Conservation (phyloP, 2,329 filamentous ascomycete genomes). For the Paecilomyces formosus region DNA sequence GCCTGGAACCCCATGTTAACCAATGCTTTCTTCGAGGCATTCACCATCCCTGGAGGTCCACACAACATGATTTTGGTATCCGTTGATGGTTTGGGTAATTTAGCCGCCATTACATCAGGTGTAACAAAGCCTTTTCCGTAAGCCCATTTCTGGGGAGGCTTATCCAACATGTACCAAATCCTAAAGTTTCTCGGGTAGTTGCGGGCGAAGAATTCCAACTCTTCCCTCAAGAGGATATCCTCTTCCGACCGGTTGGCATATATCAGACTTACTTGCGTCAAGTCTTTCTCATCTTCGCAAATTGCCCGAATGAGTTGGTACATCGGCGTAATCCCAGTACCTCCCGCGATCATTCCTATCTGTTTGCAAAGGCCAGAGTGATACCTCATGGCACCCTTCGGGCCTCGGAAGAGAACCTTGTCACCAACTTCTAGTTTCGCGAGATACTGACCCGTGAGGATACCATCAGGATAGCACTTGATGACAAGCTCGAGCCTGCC, state of each 20-base stretch:
- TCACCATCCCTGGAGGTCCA: slow-evolving; percentile 55
- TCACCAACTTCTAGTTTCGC: slow-evolving; percentile 23
- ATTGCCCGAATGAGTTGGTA: slow-evolving; percentile 58
- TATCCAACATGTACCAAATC: slow-evolving; percentile 49
- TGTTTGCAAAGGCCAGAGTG: slow-evolving; percentile 17
- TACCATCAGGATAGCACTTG: slow-evolving; percentile 28
- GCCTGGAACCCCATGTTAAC: slow-evolving; percentile 44
- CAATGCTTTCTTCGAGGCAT: slow-evolving; percentile 47
- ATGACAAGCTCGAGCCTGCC: slow-evolving; percentile 28
- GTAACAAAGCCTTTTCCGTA: slow-evolving; percentile 47
- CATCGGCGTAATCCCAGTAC: slow-evolving; percentile 45
- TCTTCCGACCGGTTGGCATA: slow-evolving; percentile 53
- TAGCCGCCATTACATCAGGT: slow-evolving; percentile 42
- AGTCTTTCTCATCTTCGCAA: slow-evolving; percentile 53
- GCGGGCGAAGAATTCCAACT: slow-evolving; percentile 49
- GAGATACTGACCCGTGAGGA: slow-evolving; percentile 25
- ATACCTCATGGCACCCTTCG: slow-evolving; percentile 12
- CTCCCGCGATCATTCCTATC: slow-evolving; percentile 33
- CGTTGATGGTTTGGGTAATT: slow-evolving; percentile 38
- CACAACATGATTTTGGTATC: slow-evolving; percentile 52
- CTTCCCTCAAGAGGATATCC: slow-evolving; percentile 52
- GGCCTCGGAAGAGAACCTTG: slow-evolving; percentile 26
- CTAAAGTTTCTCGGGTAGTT: slow-evolving; percentile 48
- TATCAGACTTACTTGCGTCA: slow-evolving; percentile 49
- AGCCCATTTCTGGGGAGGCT: slow-evolving; percentile 41